phyloP scores from a whole-genome alignment of 2,329 filamentous ascomycete genomes.

The Colletotrichum spinosum region DNA sequence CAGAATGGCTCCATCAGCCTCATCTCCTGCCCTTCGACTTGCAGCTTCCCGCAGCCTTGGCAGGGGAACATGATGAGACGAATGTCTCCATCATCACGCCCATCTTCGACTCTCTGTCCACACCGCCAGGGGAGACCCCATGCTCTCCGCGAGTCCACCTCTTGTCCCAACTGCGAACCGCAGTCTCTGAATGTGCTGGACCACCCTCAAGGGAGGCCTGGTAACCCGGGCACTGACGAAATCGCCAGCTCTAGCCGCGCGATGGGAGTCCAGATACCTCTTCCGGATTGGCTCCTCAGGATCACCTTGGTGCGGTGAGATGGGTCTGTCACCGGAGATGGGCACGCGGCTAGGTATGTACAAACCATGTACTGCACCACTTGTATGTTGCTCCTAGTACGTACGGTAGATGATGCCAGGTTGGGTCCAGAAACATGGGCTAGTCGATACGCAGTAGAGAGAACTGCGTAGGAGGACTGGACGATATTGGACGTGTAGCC shows the following conservation, averaged over 20 bases:
- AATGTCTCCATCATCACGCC: constrained; percentile 18
- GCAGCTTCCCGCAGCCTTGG: constrained; percentile 33
- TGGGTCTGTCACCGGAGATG: constrained; percentile 31
- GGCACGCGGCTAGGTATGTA: background rate
- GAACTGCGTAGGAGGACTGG: background rate
- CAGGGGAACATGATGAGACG: constrained; percentile 33
- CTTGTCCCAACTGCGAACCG: constrained; percentile 11
- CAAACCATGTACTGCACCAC: no score
- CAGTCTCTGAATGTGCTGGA: constrained; percentile 10
- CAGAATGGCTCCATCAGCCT: constrained; percentile 24
- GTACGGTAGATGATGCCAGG: constrained; percentile 22
- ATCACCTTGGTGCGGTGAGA: constrained; percentile 25
- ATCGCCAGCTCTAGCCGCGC: constrained; percentile 37
- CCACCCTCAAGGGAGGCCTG: constrained; percentile 6
- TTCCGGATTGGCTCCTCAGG: constrained; percentile 23
- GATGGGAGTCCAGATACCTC: constrained; percentile 22
- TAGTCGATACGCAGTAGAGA: background rate
- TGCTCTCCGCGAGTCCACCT: constrained; percentile 18
- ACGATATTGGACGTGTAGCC: constrained; percentile 1
- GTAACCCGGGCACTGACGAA: constrained; percentile 18
- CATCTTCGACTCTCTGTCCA: background rate
- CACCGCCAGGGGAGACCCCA: background rate
- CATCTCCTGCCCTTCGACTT: constrained; percentile 16
- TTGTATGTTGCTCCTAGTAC: no score
- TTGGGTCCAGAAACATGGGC: background rate